Base-by-base conservation (phyloP, 192 early-diverging fungal genomes). In the Mortierella alpina region DNA sequence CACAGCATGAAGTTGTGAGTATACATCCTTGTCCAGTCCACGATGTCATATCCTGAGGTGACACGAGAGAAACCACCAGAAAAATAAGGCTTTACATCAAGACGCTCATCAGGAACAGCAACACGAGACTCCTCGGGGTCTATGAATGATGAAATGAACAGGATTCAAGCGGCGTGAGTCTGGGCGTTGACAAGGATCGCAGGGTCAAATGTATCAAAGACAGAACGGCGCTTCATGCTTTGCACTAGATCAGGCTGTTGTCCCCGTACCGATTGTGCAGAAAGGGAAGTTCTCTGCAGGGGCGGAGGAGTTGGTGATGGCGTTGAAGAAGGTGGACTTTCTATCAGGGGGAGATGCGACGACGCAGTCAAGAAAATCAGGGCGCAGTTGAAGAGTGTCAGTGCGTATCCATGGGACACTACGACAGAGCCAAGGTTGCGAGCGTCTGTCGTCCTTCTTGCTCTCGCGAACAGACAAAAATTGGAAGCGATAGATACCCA, bases 201-300 rank as follows among this genome's bases (percentile, higher is more conserved):
- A 31, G 31, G 31, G 31, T 31, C 31, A 31, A 31, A 31, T 31
- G 31, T 3, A 31, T 31, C 31, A 31, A 31, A 31, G 31, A 31
- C 31, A 31, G 31, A 1, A 3, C 31, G 31, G 31, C 31, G 31
- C 31, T 3, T 31, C 31, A 31, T 2, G 31, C 31, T 31, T 31
- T 31, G 31, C 31, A 31, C 31, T 31, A 31, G 31, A 31, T 31
- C 31, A 31, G 31, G 31, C 31, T 31, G 31, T 31, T 31, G 1
- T 31, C 31, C 31, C 3, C 48, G 39, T 84, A 88, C 88, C 84
- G 78, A 94, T 96, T 42, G 95, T 98, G 86, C 95, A 97, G 90
- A 99, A 99, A 66, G 98, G 98, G 82, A 96, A 98, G 90, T 98
- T 99, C 79, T 96, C 96, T 53, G 96, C 92, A 22, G 90, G 84